Evolutionary conservation across 306 rosid genomes (phyloP).

Genomic region (Pyrus bretschneideri): DNA sequence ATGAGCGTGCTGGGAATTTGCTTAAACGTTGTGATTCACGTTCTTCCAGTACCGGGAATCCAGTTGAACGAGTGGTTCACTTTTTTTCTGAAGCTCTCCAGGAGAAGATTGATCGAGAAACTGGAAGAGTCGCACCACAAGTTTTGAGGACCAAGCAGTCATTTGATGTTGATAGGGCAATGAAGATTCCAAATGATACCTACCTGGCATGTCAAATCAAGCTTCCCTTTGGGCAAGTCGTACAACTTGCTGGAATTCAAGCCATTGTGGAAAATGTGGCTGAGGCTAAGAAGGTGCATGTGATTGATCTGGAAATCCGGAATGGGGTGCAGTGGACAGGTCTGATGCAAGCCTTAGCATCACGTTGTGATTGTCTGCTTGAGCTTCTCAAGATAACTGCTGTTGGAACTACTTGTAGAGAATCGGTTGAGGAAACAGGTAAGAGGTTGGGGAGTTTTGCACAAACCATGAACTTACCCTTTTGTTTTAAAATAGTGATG

Average conservation of each 20-base stretch:
- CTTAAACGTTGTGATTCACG: slow-evolving; percentile 28
- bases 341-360: slow-evolving; percentile 33
- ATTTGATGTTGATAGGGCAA: slow-evolving; percentile 25
- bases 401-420: slow-evolving; percentile 11
- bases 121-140: slow-evolving; percentile 31
- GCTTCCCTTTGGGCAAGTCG: slow-evolving; percentile 22
- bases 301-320: slow-evolving; percentile 28
- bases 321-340: slow-evolving; percentile 28
- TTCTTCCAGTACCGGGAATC: slow-evolving; percentile 36
- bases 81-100: slow-evolving; percentile 50
- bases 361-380: slow-evolving; percentile 11
- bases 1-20: slow-evolving; percentile 34
- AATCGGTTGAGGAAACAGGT: slow-evolving; percentile 19
- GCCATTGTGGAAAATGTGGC: slow-evolving; percentile 29
- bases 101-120: slow-evolving; percentile 46
- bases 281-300: slow-evolving; percentile 28
- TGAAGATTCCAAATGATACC: slow-evolving; percentile 19
- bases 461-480: slow-evolving; percentile 32
- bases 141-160: not conserved
- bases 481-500: slow-evolving; percentile 35
- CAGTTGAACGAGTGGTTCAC: slow-evolving; percentile 42
- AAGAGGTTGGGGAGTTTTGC: slow-evolving; percentile 33
- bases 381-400: slow-evolving; percentile 34
- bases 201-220: slow-evolving; percentile 16
- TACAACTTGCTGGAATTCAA: slow-evolving; percentile 28